Base-by-base conservation (phyloP, 1,139 yeast species). In the Keqinozyma sinolaborantium region DNA sequence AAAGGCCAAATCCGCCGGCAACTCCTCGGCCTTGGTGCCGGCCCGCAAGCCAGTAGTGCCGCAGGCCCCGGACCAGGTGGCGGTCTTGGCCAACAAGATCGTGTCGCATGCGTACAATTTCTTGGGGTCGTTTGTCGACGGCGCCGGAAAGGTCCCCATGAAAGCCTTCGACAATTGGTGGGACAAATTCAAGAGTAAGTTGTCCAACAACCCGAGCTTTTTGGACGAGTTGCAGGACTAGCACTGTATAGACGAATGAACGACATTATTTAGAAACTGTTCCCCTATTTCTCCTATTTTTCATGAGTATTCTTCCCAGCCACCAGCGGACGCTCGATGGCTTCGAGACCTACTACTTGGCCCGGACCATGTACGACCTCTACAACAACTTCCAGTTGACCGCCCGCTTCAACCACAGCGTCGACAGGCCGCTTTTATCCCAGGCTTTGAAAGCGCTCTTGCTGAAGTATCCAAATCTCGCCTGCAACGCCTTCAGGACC, bases 81-180 rank as follows among this genome's bases (percentile, higher is more conserved):
- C 71, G 4, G 72, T 68, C 6, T 57, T 90, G 38, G 96, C 97
- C 1, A 86, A 84, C 42, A 85, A 84, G 51, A 87, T 92, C 36
- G 95, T 92, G 16, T 81, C 82, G 19, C 87, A 92, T 57, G 97
- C 97, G 1, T 92, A 90, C 58, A 90, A 92, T 52, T 92, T 77
- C 51, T 60, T 92, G 38, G 79, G 95, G 1, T 85, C 97, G 15
- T 92, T 90, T 51, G 73, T 88, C 10, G 95, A 86, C 48, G 56
- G 62, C 5, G 65, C 73, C 18, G 95, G 95, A 1, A 84, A 77
- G 47, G 96, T 90, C 4, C 86, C 94, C 3, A 85, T 92, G 56
- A 84, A 81, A 50, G 86, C 82, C 29, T 90, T 92, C 50, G 95
- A 92, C 53, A 82, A 77, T 24, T 92, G 99, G 99, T 90, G 98